Base-by-base conservation (phyloP, 2,329 filamentous ascomycete genomes). In the Colletotrichum sp. region DNA sequence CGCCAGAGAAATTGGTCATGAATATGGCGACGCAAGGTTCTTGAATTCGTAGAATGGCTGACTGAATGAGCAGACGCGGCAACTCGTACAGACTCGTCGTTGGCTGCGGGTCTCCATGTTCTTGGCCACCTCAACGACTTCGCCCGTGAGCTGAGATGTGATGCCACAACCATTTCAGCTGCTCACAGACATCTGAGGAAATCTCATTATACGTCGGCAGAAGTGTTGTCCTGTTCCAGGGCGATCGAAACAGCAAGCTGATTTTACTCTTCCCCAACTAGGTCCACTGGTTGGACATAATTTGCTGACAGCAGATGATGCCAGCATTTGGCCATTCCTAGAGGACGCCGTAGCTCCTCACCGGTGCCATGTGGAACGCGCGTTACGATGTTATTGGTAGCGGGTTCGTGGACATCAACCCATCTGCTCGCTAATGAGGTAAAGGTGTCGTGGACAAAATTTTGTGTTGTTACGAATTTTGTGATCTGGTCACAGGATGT, bases 91-190 rank as follows among this genome's bases (percentile, higher is more conserved):
- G 22, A 22, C 87, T 95, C 93, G 78, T 89, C 88, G 82, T 94
- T 94, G 95, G 75, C 89, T 91, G 81, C 92, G 87, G 25, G 93
- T 95, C 86, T 95, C 93, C 93, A 95, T 95, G 81, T 95, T 93
- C 87, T 94, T 94, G 39, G 93, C 90, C 9, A 95, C 93, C 85
- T 95, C 93, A 22, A 95, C 87, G 61, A 95, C 87, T 84, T 94
- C 93, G 60, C 93, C 93, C 79, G 92, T 93, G 83, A 95, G 87
- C 83, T 94, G 90, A 70, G 93, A 93, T 1, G 93, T 93, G 76
- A 94, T 94, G 52, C 89, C 92, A 80, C 93, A 94, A 93, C 91
- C 8, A 92, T 93, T 86, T 94, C 93, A 2, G 93, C 93, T 28
- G 94, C 93, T 86, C 95, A 93, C 75, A 95, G 86, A 36, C 93